Conservation (phyloP, 2,329 filamentous ascomycete genomes). For the Mollisia scopiformis region DNA sequence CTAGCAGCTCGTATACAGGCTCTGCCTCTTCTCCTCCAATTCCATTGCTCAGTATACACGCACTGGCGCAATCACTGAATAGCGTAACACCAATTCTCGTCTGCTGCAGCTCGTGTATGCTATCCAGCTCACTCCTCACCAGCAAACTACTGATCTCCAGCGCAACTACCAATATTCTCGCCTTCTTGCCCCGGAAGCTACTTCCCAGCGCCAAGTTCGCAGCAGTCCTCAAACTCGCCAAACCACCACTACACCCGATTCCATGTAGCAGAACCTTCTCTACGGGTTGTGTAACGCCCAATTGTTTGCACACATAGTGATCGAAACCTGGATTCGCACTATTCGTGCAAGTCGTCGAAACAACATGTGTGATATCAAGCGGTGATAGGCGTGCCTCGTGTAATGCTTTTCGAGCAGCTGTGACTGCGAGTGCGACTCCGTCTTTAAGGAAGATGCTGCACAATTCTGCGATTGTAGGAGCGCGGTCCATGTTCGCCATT, state of each 20-base stretch:
- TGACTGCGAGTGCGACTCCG: constrained; percentile 60
- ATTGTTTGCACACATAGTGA: constrained; percentile 61
- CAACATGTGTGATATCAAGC: constrained; percentile 64
- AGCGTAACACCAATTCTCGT: constrained; percentile 67
- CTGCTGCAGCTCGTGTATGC: constrained; percentile 59
- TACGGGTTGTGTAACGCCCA: constrained; percentile 59
- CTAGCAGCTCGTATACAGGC: constrained; percentile 60
- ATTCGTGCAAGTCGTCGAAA: constrained; percentile 70
- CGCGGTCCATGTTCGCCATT: constrained; percentile 56
- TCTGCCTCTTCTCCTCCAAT: constrained; percentile 47
- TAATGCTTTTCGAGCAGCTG: constrained; percentile 57
- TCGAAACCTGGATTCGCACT: constrained; percentile 72
- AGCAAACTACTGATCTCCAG: constrained; percentile 65
- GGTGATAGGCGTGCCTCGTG: constrained; percentile 55
- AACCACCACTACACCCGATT: constrained; percentile 66
- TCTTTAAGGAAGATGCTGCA: constrained; percentile 58
- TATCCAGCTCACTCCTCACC: constrained; percentile 67
- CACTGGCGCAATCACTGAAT: constrained; percentile 73
- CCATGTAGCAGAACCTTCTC: constrained; percentile 70
- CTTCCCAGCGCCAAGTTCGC: constrained; percentile 69
- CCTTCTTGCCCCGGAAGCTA: constrained; percentile 58
- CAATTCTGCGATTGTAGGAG: constrained; percentile 58
- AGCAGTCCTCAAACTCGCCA: constrained; percentile 64
- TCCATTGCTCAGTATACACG: constrained; percentile 65
- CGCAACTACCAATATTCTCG: constrained; percentile 66